These are phyloP conservation scores for Colletotrichum nymphaeae DNA, from an alignment of 2,329 filamentous ascomycete species.

Conservation along the genomic window DNA sequence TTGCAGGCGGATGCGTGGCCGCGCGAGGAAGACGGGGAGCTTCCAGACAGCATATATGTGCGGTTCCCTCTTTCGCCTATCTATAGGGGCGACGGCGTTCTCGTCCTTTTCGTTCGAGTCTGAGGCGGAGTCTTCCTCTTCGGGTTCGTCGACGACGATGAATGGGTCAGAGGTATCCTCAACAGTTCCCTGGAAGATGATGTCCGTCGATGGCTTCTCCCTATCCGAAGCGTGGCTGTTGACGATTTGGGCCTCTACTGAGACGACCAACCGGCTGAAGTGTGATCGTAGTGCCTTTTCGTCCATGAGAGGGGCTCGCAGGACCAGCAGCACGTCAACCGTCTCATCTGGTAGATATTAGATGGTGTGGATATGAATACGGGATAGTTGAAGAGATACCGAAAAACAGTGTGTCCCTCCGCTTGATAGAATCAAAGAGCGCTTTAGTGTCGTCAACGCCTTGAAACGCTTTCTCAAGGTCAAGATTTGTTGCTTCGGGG, in stretches of 20 bases:
- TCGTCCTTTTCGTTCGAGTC: constrained; percentile 37
- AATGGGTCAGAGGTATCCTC: constrained; percentile 62
- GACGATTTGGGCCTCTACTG: constrained; percentile 73
- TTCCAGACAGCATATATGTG: constrained; percentile 71
- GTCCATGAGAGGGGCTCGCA: constrained; percentile 72
- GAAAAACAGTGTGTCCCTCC: constrained; percentile 76
- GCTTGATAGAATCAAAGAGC: constrained; percentile 68
- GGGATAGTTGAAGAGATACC: constrained; percentile 59
- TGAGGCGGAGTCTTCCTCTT: constrained; percentile 42
- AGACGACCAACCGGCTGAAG: constrained; percentile 72
- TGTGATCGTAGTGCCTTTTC: constrained; percentile 68
- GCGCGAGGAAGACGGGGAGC: constrained; percentile 65
- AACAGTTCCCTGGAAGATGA: constrained; percentile 68
- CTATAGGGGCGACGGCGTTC: constrained; percentile 32
- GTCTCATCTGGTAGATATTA: constrained; percentile 73
- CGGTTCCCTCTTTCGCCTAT: constrained; percentile 43
- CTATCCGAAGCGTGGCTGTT: constrained; percentile 65
- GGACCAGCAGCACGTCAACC: constrained; percentile 74
- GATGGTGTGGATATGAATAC: constrained; percentile 31
- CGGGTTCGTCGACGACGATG: constrained; percentile 58
- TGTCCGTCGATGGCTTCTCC: constrained; percentile 63
- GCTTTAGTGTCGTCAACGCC: constrained; percentile 55
- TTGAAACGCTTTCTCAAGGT: constrained; percentile 63
- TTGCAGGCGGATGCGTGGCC: constrained; percentile 74
- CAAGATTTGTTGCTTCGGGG: constrained; percentile 65